Base-by-base conservation (phyloP, 345 rosid genomes). In the Crucihimalaya himalaica region DNA sequence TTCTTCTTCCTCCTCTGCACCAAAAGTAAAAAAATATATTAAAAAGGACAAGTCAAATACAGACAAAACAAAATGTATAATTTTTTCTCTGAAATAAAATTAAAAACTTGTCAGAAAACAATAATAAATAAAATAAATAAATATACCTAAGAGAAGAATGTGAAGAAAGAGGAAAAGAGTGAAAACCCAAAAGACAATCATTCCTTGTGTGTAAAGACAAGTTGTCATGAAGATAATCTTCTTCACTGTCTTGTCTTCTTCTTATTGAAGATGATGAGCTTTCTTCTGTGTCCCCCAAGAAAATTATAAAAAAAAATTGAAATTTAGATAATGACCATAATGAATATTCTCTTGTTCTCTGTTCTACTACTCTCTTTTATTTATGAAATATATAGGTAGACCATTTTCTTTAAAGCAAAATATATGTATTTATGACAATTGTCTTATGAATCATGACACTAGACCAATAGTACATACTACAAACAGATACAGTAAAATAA, bases 161-260 rank as follows among this genome's bases (percentile, higher is more conserved):
- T 50, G 76, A 71, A 64, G 72, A 58, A 71, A 71, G 76, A 76
- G 79, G 66, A 71, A 63, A 71, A 32, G 76, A 32, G 62, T 50
- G 63, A 71, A 65, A 77, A 50, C 76, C 72, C 68, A 77, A 71
- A 78, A 71, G 77, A 78, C 81, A 78, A 78, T 78, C 81, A 78
- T 78, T 78, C 77, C 56, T 58, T 51, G 73, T 18, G 63, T 43
- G 73, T 71, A 77, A 58, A 66, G 73, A 71, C 77, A 71, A 77
- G 56, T 64, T 64, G 76, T 64, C 80, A 70, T 77, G 72, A 54
- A 69, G 43, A 62, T 54, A 6, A 76, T 76, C 71, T 70, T 70
- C 80, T 32, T 71, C 80, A 21, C 55, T 66, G 64, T 77, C 77
- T 77, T 77, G 80, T 77, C 81, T 77, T 77, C 77, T 77, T 77